These are phyloP conservation scores for Chalaropsis ovoidea DNA, from an alignment of 2,329 filamentous ascomycete genomes.

Conservation along the genomic window DNA sequence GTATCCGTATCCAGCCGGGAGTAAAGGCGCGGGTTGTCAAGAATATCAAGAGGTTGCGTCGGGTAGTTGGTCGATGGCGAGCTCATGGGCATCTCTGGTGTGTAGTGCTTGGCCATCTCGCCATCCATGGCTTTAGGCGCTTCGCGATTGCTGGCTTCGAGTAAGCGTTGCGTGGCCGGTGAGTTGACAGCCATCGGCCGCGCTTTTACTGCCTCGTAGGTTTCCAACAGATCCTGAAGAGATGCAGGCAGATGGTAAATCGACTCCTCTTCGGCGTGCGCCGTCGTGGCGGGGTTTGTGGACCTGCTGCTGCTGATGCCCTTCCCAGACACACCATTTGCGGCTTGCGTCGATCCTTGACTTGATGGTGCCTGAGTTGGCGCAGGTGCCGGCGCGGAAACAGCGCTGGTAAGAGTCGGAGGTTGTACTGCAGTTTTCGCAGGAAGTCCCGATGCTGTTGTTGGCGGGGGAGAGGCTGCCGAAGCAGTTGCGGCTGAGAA, in stretches of 20 bases:
- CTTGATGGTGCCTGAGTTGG: background rate
- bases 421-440: background rate
- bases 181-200: constrained; percentile 52
- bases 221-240: constrained; percentile 80
- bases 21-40: constrained; percentile 84
- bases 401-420: background rate
- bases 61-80: constrained; percentile 73
- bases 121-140: constrained; percentile 69
- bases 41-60: constrained; percentile 80
- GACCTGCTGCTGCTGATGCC: constrained; percentile 33
- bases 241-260: constrained; percentile 87
- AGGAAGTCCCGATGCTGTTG: constrained; percentile 6
- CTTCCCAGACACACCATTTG: constrained; percentile 39
- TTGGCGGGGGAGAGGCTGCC: constrained; percentile 35
- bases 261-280: constrained; percentile 54
- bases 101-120: constrained; percentile 73
- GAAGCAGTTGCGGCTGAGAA: constrained; percentile 42
- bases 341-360: constrained; percentile 26
- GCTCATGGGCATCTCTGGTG: constrained; percentile 69
- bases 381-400: background rate
- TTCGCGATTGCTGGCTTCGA: constrained; percentile 61
- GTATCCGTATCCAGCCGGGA: constrained; percentile 87
- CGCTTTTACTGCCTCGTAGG: constrained; percentile 74
- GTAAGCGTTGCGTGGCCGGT: constrained; percentile 60
- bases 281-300: constrained; percentile 29